Percentiles rank a stretch among this genome's conserved stretches.
Evolutionary conservation across 2,329 filamentous ascomycete species (phyloP).

Genomic region (Arthrobotrys iridis): DNA sequence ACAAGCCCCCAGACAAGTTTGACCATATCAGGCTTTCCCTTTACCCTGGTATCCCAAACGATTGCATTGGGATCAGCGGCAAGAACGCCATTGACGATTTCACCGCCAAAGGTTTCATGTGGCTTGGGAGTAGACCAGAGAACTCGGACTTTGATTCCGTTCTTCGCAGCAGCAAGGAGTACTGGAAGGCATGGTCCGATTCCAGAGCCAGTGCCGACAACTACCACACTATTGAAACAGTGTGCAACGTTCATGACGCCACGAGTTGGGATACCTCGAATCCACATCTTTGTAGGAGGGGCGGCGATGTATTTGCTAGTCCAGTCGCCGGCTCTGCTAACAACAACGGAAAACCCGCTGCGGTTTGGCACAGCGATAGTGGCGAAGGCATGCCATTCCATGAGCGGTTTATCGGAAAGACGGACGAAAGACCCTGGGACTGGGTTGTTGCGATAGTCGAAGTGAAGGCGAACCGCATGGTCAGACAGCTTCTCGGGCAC

Average conservation of each 20-base stretch:
- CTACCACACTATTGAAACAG: slow-evolving; percentile 60
- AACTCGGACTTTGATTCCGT: slow-evolving; percentile 58
- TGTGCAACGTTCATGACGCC: slow-evolving; percentile 61
- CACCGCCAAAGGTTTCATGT: slow-evolving; percentile 60
- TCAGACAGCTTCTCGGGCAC: slow-evolving; percentile 73
- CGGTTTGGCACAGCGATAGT: slow-evolving; percentile 72
- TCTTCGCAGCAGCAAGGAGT: slow-evolving; percentile 58
- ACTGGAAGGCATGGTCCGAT: slow-evolving; percentile 62
- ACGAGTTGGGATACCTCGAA: slow-evolving; percentile 70
- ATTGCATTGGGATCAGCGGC: slow-evolving; percentile 60
- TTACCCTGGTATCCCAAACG: slow-evolving; percentile 60
- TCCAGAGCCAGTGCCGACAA: slow-evolving; percentile 62
- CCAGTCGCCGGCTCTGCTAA: slow-evolving; percentile 81
- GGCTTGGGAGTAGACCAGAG: slow-evolving; percentile 61
- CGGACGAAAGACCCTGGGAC: slow-evolving; percentile 69
- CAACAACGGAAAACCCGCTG: slow-evolving; percentile 73
- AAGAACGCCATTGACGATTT: slow-evolving; percentile 59
- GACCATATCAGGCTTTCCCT: slow-evolving; percentile 60
- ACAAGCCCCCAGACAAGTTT: slow-evolving; percentile 59
- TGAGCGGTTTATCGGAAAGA: slow-evolving; percentile 71
- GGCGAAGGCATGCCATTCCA: slow-evolving; percentile 80
- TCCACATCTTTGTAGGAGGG: slow-evolving; percentile 72
- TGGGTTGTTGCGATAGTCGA: slow-evolving; percentile 70
- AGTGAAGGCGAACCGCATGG: slow-evolving; percentile 77
- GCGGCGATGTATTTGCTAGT: slow-evolving; percentile 72